Evolutionary conservation across 2,329 filamentous ascomycete species (phyloP).

Genomic region (Fusarium sp.): DNA sequence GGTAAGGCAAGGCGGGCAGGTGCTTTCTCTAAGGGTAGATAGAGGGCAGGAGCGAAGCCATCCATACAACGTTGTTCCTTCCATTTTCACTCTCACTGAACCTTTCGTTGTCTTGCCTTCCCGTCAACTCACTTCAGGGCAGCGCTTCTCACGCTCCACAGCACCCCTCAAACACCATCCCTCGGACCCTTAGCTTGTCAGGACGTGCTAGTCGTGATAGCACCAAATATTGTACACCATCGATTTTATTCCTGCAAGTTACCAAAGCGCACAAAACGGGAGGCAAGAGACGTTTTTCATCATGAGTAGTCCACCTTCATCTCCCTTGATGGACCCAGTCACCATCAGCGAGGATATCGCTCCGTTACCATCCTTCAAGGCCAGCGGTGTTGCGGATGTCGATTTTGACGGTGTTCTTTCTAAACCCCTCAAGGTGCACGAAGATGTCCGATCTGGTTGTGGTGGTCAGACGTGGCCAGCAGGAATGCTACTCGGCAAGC

Average conservation of each 20-base stretch:
- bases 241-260: not conserved
- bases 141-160: conserved; percentile 8
- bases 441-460: conserved; percentile 89
- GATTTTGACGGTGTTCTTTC: conserved; percentile 81
- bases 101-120: not conserved
- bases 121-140: conserved; percentile 9
- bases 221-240: conserved; percentile 7
- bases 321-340: conserved; percentile 64
- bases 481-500: conserved; percentile 87
- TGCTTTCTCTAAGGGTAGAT: not conserved
- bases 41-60: conserved; percentile 26
- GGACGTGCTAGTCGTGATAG: conserved; percentile 20
- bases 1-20: not conserved
- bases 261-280: not conserved
- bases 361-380: conserved; percentile 71
- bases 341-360: conserved; percentile 66
- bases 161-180: conserved; percentile 14
- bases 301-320: conserved; percentile 57
- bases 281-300: conserved; percentile 2
- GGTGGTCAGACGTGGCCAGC: conserved; percentile 96
- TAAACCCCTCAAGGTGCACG: conserved; percentile 78
- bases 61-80: conserved; percentile 4
- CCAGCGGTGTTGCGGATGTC: conserved; percentile 63
- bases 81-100: not conserved
- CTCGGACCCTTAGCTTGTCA: conserved; percentile 4